Conservation (phyloP, 129 eudicot genomes). For the Flaveria sonorensis region DNA sequence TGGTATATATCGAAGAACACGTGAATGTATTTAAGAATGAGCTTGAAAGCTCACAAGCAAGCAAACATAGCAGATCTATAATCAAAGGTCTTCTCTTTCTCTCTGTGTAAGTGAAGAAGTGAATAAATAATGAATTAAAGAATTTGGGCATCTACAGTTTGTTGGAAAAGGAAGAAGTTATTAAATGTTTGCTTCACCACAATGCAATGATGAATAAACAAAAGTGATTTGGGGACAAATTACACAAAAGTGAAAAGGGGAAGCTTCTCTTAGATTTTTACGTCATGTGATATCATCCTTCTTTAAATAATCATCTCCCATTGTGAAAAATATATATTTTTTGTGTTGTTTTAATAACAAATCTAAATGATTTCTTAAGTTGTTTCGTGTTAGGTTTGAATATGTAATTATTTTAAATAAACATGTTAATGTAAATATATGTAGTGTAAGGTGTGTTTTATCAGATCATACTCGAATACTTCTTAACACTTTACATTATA, state of each 20-base stretch:
- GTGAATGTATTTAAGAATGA: slow-evolving; percentile 53
- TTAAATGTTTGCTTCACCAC: slow-evolving; percentile 19
- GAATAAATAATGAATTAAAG: slow-evolving; percentile 7
- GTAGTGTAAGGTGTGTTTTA: no score
- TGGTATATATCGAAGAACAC: slow-evolving; percentile 32
- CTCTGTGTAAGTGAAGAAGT: slow-evolving; percentile 14
- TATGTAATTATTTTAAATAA: no score
- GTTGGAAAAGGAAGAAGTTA: slow-evolving; percentile 35
- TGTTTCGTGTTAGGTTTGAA: no score
- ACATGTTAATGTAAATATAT: no score
- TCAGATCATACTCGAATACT: no score
- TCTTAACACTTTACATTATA: no score
- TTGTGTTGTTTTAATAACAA: no score
- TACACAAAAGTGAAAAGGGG: slow-evolving; percentile 25
- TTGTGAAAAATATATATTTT: no score
- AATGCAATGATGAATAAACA: slow-evolving; percentile 14
- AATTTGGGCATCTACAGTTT: slow-evolving; percentile 22
- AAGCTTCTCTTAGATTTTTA: slow-evolving; percentile 45
- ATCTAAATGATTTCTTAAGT: no score
- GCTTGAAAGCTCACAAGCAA: slow-evolving; percentile 26
- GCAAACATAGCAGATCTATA: slow-evolving; percentile 48
- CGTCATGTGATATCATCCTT: not conserved
- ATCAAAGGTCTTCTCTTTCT: slow-evolving; percentile 29
- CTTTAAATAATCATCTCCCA: not conserved
- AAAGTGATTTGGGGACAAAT: slow-evolving; percentile 17